These are phyloP conservation scores for Acanthamoeba healyi DNA, from an alignment of 208 protist genomes.

Conservation along the genomic window DNA sequence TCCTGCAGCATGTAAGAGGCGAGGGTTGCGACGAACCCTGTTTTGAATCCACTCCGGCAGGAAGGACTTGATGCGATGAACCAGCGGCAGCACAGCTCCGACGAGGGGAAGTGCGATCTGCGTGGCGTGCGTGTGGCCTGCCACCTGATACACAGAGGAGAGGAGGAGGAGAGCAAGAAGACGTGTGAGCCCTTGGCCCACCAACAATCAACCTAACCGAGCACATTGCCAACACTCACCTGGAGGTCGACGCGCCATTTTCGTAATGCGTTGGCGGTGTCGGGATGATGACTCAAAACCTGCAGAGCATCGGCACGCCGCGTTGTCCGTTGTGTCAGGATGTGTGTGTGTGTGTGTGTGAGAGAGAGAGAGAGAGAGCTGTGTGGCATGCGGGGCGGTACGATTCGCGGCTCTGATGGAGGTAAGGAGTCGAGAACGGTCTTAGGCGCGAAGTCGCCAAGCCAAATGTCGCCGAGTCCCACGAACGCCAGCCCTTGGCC, in stretches of 20 bases:
- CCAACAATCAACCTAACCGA: background rate
- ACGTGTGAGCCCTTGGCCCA: background rate
- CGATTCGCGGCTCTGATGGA: background rate
- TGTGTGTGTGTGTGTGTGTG: background rate
- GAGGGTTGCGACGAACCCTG: background rate
- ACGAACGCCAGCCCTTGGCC: background rate
- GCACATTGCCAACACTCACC: background rate
- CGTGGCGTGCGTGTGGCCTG: slow-evolving; percentile 59
- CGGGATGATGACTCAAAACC: slow-evolving; percentile 56
- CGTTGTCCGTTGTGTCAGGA: background rate
- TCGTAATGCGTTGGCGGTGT: background rate
- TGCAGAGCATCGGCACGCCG: background rate
- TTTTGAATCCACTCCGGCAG: background rate
- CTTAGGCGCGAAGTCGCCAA: background rate
- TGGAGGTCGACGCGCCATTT: slow-evolving; percentile 52
- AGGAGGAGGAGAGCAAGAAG: too few species aligned
- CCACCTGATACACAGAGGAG: too few species aligned
- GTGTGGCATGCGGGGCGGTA: background rate
- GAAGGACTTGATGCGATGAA: slow-evolving; percentile 2
- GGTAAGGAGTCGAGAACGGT: background rate
- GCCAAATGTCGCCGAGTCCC: background rate
- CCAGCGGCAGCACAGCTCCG: slow-evolving; percentile 23
- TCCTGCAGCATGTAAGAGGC: too few species aligned
- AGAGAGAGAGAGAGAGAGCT: background rate
- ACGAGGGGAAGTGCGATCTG: slow-evolving; percentile 30